Evolutionary conservation across 2,329 filamentous ascomycete genomes (phyloP).

Genomic region (Ophiostoma quercus): DNA sequence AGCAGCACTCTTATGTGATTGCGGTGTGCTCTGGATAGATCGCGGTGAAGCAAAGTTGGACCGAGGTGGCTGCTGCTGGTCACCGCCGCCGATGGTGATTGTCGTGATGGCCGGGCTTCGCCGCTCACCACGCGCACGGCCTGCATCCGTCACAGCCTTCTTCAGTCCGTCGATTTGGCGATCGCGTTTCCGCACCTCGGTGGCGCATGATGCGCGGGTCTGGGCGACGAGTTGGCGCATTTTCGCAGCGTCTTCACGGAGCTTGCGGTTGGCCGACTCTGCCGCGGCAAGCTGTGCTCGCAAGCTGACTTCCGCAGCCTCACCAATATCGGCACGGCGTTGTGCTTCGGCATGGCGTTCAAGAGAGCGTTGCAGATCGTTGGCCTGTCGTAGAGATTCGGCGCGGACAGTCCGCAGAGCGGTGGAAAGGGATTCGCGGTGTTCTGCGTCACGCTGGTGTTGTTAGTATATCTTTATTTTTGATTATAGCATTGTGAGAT

Average conservation of each 20-base stretch:
- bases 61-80: constrained; percentile 36
- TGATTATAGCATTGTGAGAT: background rate
- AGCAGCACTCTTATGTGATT: background rate
- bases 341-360: constrained; percentile 52
- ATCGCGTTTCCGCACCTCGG: constrained; percentile 86
- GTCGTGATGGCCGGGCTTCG: constrained; percentile 51
- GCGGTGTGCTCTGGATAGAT: constrained; percentile 1
- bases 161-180: constrained; percentile 84
- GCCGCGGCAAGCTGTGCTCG: constrained; percentile 66
- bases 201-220: constrained; percentile 78
- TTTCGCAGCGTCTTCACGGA: constrained; percentile 77
- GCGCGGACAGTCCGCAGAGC: constrained; percentile 71
- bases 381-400: constrained; percentile 67
- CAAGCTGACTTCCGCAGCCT: constrained; percentile 66
- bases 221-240: constrained; percentile 77
- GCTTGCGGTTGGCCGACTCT: constrained; percentile 65
- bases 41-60: constrained; percentile 8
- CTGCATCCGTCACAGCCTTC: constrained; percentile 71
- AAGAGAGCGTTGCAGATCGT: constrained; percentile 57
- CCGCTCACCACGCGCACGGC: constrained; percentile 54
- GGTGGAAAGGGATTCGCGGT: constrained; percentile 74
- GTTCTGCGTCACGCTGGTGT: constrained; percentile 74
- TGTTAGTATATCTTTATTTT: constrained; percentile 6
- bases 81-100: constrained; percentile 50
- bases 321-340: constrained; percentile 52